Conservation (phyloP, 1,284 basidiomycete genomes). For the Sporisorium scitamineum region DNA sequence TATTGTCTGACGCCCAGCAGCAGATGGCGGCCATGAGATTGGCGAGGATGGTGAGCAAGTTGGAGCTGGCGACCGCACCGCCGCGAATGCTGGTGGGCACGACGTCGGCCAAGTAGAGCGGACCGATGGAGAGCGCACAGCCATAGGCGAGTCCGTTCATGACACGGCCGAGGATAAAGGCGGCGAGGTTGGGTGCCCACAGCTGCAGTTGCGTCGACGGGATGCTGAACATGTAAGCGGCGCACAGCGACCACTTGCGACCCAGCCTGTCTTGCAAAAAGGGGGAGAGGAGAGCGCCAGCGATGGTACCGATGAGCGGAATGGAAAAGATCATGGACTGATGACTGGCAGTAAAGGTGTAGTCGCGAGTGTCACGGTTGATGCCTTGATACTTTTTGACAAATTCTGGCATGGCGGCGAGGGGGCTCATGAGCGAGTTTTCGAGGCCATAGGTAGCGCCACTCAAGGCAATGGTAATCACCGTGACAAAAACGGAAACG, state of each 20-base stretch:
- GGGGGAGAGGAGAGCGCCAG: slow-evolving; percentile 50
- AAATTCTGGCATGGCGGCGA: slow-evolving; percentile 55
- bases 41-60: slow-evolving; percentile 56
- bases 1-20: slow-evolving; percentile 44
- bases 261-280: slow-evolving; percentile 50
- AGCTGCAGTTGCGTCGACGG: slow-evolving; percentile 57
- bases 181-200: slow-evolving; percentile 57
- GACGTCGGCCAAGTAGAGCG: slow-evolving; percentile 56
- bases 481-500: slow-evolving; percentile 39
- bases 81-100: slow-evolving; percentile 57
- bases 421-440: slow-evolving; percentile 57
- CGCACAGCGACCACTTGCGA: slow-evolving; percentile 54
- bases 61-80: slow-evolving; percentile 49
- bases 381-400: slow-evolving; percentile 54
- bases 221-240: slow-evolving; percentile 54
- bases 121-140: slow-evolving; percentile 53
- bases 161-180: slow-evolving; percentile 56
- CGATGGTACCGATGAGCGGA: slow-evolving; percentile 56
- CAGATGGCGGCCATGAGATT: slow-evolving; percentile 51
- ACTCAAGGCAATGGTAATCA: slow-evolving; percentile 48
- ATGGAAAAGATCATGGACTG: slow-evolving; percentile 60
- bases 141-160: slow-evolving; percentile 60
- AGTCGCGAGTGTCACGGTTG: slow-evolving; percentile 44
- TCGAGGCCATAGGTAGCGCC: slow-evolving; percentile 55
- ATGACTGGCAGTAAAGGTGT: slow-evolving; percentile 54